Evolutionary conservation across 2,329 filamentous ascomycete species (phyloP), one percentile per base, ranked within the genome.

Genomic region (Phyllosticta citribraziliensis): DNA sequence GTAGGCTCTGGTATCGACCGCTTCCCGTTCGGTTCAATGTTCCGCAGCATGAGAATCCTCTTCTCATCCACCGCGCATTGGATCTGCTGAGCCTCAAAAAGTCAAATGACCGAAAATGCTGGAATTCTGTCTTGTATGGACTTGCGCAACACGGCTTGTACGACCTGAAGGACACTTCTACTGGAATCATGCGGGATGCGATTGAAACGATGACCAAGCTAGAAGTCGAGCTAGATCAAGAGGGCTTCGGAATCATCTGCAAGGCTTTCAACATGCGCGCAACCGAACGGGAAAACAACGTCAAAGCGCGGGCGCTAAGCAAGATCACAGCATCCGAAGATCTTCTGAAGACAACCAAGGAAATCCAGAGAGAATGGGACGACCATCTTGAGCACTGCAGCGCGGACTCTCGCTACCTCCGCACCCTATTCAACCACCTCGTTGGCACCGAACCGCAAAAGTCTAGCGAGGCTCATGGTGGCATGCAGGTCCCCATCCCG

Each of bases 401-500:
- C 12, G 24, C 22, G 12, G 56, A 62, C n/a, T 60, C 58, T 3
- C 17, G n/a, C 3, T 62, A 52, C 25, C 50, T 64, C 6, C 62
- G 60, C 19, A 2, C 50, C 3, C 53, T 64, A 2, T 64, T 64
- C 47, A 57, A 27, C 22, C 55, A 54, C 50, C n/a, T 58, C 12
- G 51, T 57, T 11, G 58, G 52, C n/a, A 11, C 20, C 33, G 47
- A 35, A 4, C 14, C 50, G 47, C 14, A 55, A 8, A 40, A 40
- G 12, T 14, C 35, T 1, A 14, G 12, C 35, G 35, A 40, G 35
- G 35, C 35, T 40, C 35, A 17, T 17, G 10, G 6, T 12, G 19
- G 81, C 1, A 72, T 79, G 8, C 72, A 76, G 47, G 70, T 75
- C 12, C 74, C 85, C 11, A 70, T 71, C 10, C 78, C 80, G 6